A percentile compares a stretch with the other conserved stretches of the same genome.
Conservation (phyloP, 495 filamentous ascomycete species). For the Penicillium crystallinum region DNA sequence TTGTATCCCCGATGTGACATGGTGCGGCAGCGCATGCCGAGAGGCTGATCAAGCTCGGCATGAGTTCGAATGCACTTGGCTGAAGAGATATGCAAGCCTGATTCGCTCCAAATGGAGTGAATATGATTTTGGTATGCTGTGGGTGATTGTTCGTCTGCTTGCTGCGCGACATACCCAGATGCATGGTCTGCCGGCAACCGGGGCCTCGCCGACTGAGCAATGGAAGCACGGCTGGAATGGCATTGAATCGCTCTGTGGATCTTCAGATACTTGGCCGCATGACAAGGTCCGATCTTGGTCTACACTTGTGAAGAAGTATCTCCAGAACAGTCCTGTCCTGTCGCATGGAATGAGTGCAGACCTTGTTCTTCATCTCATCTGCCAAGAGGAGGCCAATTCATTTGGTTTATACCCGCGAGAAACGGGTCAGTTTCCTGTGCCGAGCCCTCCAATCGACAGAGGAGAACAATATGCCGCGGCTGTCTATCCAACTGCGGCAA, state of each 20-base stretch:
- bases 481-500: slow-evolving; percentile 35
- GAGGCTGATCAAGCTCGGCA: slow-evolving; percentile 24
- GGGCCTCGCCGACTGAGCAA: background rate
- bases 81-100: slow-evolving; percentile 23
- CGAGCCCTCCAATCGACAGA: slow-evolving; percentile 12
- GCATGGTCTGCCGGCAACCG: background rate
- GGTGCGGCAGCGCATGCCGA: slow-evolving; percentile 28
- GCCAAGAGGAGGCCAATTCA: slow-evolving; percentile 38
- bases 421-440: slow-evolving; percentile 24
- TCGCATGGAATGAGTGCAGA: slow-evolving; percentile 22
- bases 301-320: slow-evolving; percentile 34
- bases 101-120: slow-evolving; percentile 33
- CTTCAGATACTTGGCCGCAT: slow-evolving; percentile 32
- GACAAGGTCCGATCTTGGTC: slow-evolving; percentile 30
- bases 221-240: slow-evolving; percentile 27
- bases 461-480: slow-evolving; percentile 38
- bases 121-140: slow-evolving; percentile 39
- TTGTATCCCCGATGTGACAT: slow-evolving; percentile 30
- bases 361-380: slow-evolving; percentile 28
- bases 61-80: slow-evolving; percentile 35
- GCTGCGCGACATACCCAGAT: slow-evolving; percentile 23
- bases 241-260: slow-evolving; percentile 33
- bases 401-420: slow-evolving; percentile 40
- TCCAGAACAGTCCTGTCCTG: slow-evolving; percentile 15
- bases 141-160: slow-evolving; percentile 37